Percentiles rank a stretch among this genome's conserved stretches.
These are phyloP conservation scores for Monosporozyma aquatica DNA, from an alignment of 805 yeast genomes.

Conservation along the genomic window DNA sequence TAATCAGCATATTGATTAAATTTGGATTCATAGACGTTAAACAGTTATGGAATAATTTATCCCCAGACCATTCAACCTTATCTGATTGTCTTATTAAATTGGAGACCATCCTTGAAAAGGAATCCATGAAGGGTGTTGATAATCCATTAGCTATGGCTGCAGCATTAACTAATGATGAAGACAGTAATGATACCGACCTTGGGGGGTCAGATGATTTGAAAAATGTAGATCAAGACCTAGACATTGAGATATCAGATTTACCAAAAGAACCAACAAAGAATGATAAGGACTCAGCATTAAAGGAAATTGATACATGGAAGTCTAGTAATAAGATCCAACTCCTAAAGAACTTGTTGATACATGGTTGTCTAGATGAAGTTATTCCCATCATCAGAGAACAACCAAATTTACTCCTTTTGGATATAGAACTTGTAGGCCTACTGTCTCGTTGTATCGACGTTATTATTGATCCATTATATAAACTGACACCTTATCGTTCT, in stretches of 20 bases:
- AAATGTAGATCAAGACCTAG: no score
- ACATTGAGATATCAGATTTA: neutral
- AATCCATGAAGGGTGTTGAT: conserved; percentile 52
- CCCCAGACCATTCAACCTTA: conserved; percentile 45
- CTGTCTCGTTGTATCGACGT: conserved; percentile 42
- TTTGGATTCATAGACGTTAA: conserved; percentile 59
- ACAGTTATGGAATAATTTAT: conserved; percentile 45
- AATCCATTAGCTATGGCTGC: conserved; percentile 85
- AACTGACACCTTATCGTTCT: neutral
- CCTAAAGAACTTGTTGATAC: conserved; percentile 43
- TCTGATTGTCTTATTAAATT: conserved; percentile 35
- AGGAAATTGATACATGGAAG: conserved; percentile 11
- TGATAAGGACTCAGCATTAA: conserved; percentile 4
- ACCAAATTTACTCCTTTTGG: conserved; percentile 52
- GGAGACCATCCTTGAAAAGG: conserved; percentile 42
- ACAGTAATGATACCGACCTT: conserved; percentile 31
- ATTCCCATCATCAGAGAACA: conserved; percentile 47
- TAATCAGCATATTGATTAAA: conserved; percentile 52
- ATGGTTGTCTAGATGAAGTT: conserved; percentile 57
- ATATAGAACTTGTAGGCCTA: conserved; percentile 38
- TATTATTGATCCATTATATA: conserved; percentile 40
- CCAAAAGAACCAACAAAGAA: conserved; percentile 16
- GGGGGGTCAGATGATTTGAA: conserved; percentile 1
- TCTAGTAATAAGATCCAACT: conserved; percentile 36
- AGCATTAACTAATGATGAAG: conserved; percentile 64